These are phyloP conservation scores for Chlorella variabilis DNA, from an alignment of 163 green algal species.

Conservation along the genomic window DNA sequence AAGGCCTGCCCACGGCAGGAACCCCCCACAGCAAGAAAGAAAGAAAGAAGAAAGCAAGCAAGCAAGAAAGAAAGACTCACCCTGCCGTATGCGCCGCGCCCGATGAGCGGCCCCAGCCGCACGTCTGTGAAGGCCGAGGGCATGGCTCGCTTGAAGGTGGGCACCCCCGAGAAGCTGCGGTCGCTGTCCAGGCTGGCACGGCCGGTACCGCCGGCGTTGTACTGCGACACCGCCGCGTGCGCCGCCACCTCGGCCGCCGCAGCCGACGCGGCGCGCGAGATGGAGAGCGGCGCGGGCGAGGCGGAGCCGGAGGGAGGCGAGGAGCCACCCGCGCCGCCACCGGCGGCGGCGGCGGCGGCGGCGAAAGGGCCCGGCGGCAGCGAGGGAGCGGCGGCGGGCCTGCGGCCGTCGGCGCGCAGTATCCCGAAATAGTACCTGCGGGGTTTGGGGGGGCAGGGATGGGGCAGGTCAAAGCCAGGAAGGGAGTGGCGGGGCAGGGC, in stretches of 20 bases:
- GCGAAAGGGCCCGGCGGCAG: too few species aligned
- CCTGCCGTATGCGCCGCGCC: constrained; percentile 63
- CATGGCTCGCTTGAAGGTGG: constrained; percentile 21
- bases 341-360: too few species aligned
- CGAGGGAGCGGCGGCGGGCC: neutral
- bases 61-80: too few species aligned
- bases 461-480: too few species aligned
- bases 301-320: neutral
- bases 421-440: constrained; percentile 39
- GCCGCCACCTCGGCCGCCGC: neutral
- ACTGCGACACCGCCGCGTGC: neutral
- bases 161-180: neutral
- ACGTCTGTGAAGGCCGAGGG: constrained; percentile 56
- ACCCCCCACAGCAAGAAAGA: too few species aligned
- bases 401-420: neutral
- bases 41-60: too few species aligned
- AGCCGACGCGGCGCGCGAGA: too few species aligned
- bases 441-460: too few species aligned
- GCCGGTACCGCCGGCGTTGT: too few species aligned
- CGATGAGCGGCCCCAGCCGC: constrained; percentile 65
- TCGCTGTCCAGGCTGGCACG: constrained; percentile 28
- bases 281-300: neutral
- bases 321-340: too few species aligned
- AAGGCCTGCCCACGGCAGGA: too few species aligned
- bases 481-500: too few species aligned